Conservation (phyloP, 106 monocot genomes). For the Acanthochlamys bracteata region DNA sequence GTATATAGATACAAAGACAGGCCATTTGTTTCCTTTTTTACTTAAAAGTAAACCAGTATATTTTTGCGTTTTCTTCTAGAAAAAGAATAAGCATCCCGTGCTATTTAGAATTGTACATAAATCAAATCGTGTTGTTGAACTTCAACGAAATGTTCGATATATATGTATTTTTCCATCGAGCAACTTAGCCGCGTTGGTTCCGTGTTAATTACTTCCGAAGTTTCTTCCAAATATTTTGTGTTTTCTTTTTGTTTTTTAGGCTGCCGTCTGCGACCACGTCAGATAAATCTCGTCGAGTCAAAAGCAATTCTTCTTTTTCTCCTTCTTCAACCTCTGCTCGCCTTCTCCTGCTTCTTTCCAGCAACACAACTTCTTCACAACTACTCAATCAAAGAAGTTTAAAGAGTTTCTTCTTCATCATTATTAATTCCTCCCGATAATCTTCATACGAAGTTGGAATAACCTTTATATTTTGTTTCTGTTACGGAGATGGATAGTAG, state of each 20-base stretch:
- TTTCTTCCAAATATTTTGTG: background rate
- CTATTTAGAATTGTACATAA: too few species aligned
- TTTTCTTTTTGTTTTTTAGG: background rate
- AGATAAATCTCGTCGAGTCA: background rate
- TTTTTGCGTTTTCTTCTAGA: too few species aligned
- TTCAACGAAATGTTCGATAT: too few species aligned
- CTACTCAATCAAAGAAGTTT: background rate
- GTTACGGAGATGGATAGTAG: too few species aligned
- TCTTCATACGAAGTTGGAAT: too few species aligned
- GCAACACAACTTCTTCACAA: background rate
- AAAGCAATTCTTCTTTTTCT: background rate
- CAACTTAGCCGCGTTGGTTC: too few species aligned
- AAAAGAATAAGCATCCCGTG: too few species aligned
- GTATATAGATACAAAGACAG: too few species aligned
- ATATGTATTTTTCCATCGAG: too few species aligned
- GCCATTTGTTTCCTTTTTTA: too few species aligned
- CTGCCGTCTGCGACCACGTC: constrained; percentile 2
- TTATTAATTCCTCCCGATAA: background rate
- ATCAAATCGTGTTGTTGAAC: too few species aligned
- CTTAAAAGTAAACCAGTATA: too few species aligned
- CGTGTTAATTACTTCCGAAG: background rate
- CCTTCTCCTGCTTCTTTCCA: background rate
- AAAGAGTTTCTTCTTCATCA: background rate
- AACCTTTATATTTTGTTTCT: background rate
- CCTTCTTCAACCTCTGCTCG: background rate